These are phyloP conservation scores for Helotiales sp. DNA, from an alignment of 2,329 filamentous ascomycete genomes.

Conservation along the genomic window DNA sequence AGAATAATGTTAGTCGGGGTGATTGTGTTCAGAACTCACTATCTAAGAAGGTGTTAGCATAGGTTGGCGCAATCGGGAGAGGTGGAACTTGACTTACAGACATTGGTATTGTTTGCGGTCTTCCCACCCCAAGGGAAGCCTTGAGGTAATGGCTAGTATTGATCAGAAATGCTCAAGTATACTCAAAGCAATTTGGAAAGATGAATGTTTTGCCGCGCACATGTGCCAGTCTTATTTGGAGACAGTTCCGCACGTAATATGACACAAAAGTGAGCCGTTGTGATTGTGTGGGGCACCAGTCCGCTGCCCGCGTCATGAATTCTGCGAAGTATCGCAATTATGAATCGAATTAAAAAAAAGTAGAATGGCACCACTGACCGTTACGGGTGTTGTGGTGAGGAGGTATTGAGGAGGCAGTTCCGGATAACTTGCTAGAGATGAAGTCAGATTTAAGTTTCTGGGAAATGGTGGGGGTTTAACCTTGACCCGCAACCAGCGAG, in stretches of 20 bases:
- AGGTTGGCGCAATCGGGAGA: not conserved
- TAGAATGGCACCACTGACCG: not conserved
- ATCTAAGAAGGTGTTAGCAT: not conserved
- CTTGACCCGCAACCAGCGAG: conserved; percentile 5
- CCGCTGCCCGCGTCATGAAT: no score
- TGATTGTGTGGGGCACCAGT: no score
- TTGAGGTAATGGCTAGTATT: not conserved
- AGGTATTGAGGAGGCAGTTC: conserved; percentile 5
- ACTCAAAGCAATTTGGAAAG: not conserved
- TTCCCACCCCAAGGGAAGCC: conserved; percentile 6
- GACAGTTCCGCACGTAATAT: not conserved
- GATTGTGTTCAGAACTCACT: not conserved
- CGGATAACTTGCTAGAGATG: conserved; percentile 6
- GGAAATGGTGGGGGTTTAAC: not conserved
- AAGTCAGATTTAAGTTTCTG: not conserved
- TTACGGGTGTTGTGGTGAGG: conserved; percentile 2
- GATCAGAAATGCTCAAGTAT: not conserved
- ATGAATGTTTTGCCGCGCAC: not conserved
- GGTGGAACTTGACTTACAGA: not conserved
- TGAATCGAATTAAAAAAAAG: not conserved
- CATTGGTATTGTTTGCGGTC: conserved; percentile 4
- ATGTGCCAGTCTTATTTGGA: not conserved
- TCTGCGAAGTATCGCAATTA: not conserved
- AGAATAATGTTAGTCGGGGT: not conserved
- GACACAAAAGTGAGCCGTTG: not conserved